Conservation (phyloP, 176 grass and related monocot genomes). For the Tillandsia fasciculata region DNA sequence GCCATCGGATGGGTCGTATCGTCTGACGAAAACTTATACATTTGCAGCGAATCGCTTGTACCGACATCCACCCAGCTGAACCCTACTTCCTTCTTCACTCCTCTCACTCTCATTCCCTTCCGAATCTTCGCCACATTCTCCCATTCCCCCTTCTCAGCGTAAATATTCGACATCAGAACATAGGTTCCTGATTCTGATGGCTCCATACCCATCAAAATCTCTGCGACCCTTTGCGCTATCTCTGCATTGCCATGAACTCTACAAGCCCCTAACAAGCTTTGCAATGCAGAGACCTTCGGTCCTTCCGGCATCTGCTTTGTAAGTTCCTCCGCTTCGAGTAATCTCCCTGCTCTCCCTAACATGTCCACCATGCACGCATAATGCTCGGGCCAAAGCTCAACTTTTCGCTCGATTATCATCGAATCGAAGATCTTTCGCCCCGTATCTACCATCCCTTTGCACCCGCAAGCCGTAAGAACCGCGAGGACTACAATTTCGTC, state of each 20-base stretch:
- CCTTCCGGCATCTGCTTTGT: constrained; percentile 30
- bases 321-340: constrained; percentile 65
- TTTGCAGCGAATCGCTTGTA: constrained; percentile 12
- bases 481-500: constrained; percentile 60
- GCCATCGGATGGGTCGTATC: constrained; percentile 48
- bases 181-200: constrained; percentile 53
- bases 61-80: constrained; percentile 86
- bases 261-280: constrained; percentile 72
- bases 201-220: constrained; percentile 31
- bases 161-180: constrained; percentile 78
- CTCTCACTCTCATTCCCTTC: constrained; percentile 53
- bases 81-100: constrained; percentile 67
- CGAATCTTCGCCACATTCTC: constrained; percentile 48
- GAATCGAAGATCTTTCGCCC: constrained; percentile 49
- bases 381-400: constrained; percentile 73
- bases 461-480: constrained; percentile 59
- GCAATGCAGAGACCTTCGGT: constrained; percentile 54
- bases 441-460: constrained; percentile 41
- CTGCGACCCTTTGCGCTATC: constrained; percentile 43
- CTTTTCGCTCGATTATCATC: constrained; percentile 27
- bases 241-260: constrained; percentile 48
- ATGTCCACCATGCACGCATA: constrained; percentile 75
- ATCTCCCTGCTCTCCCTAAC: constrained; percentile 54
- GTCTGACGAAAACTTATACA: constrained; percentile 73
- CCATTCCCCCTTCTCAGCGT: constrained; percentile 67